Evolutionary conservation across 1,284 basidiomycete genomes (phyloP), one percentile per base, ranked within the genome.

Genomic region (Pyrrhoderma lamaoense): DNA sequence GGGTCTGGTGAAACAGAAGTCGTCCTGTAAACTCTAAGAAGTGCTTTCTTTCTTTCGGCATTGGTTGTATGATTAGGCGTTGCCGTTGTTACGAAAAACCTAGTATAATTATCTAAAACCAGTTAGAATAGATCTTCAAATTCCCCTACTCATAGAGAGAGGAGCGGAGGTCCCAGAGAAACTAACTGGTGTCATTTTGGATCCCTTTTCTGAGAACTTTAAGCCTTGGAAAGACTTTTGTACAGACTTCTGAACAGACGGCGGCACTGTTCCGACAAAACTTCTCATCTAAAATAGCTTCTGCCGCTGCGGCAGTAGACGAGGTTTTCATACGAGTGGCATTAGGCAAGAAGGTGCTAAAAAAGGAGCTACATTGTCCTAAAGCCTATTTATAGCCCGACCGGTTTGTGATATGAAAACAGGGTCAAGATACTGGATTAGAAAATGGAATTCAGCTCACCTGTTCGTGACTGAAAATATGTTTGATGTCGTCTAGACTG

Each of bases 381-480:
- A 89, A 64, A 13, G 86, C 86, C 86, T 89, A 58, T n/a, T n/a
- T n/a, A n/a, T n/a, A n/a, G n/a, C n/a, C n/a, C n/a, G n/a, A n/a
- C n/a, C n/a, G n/a, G n/a, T n/a, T n/a, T n/a, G n/a, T n/a, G n/a
- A n/a, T n/a, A n/a, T 11, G 37, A 39, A 31, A 38, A 49, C 27
- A 37, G 19, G 13, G 47, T 22, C 45, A 45, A 7, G 42, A 48
- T 56, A 40, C 21, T n/a, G 5, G 16, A 8, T 3, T 31, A 42
- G 25, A 19, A 0, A 55, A 2, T 36, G 16, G 43, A 18, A 38
- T 21, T 19, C 22, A 46, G 61, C 68, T 48, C 49, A 84, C 85
- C 70, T 89, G 86, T 61, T 88, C 86, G 57, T 89, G 85, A 64
- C 86, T 89, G 57, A 85, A 60, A 9, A 89, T 71, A 48, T 65